A percentile compares a stretch with the other conserved stretches of the same genome.
Conservation (phyloP, 2,329 filamentous ascomycete genomes). For the Calycina marina region DNA sequence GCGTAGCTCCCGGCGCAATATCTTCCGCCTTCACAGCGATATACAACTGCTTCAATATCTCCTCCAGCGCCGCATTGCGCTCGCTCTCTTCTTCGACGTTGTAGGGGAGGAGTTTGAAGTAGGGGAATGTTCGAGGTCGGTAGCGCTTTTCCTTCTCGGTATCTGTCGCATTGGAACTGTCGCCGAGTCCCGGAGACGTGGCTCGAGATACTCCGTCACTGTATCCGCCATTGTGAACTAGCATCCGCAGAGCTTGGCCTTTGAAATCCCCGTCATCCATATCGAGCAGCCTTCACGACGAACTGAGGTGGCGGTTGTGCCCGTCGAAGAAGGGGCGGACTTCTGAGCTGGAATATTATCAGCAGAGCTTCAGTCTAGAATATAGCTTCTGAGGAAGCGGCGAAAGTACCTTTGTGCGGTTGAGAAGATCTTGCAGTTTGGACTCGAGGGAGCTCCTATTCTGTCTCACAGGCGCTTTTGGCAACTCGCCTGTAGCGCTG, state of each 20-base stretch:
- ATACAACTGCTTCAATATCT: conserved; percentile 88
- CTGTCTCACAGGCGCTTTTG: no score
- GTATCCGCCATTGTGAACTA: conserved; percentile 13
- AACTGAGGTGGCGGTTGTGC: no score
- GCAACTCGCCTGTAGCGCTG: no score
- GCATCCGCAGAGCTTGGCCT: conserved; percentile 17
- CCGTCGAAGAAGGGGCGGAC: no score
- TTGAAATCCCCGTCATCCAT: conserved; percentile 21
- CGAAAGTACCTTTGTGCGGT: no score
- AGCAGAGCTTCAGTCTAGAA: no score
- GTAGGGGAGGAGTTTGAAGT: conserved; percentile 83
- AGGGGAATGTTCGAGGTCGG: conserved; percentile 82
- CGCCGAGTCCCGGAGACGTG: conserved; percentile 62
- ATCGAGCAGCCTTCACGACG: conserved; percentile 1
- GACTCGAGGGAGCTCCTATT: no score
- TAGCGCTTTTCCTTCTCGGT: conserved; percentile 46
- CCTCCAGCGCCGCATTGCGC: conserved; percentile 64
- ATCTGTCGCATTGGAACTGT: conserved; percentile 29
- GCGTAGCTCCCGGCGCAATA: conserved; percentile 81
- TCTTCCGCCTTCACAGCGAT: conserved; percentile 84
- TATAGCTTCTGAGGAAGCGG: no score
- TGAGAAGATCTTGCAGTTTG: no score
- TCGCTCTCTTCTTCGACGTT: conserved; percentile 65
- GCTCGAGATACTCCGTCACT: conserved; percentile 68
- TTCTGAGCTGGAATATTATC: no score